A percentile compares a stretch with the other conserved stretches of the same genome.
phyloP scores from a whole-genome alignment of 257 asterid genomes.

The Solanum chmielewskii region DNA sequence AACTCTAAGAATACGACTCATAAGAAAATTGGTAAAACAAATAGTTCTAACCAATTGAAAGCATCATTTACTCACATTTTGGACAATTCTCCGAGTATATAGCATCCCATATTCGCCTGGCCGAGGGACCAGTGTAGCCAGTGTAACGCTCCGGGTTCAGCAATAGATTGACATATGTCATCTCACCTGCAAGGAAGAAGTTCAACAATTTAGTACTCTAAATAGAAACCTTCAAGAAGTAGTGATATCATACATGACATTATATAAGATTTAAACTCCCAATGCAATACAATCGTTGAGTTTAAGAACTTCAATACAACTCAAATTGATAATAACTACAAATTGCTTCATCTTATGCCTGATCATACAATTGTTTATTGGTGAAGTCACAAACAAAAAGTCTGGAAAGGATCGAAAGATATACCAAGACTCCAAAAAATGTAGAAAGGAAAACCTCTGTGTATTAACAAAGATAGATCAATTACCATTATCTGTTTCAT shows the following conservation, averaged over 20 bases:
- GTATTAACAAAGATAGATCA: constrained; percentile 1
- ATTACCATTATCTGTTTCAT: constrained; percentile 87
- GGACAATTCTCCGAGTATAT: constrained; percentile 86
- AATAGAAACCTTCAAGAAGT: background rate
- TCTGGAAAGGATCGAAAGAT: background rate
- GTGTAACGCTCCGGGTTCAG: constrained; percentile 91
- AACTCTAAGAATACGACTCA: background rate
- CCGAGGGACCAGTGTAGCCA: constrained; percentile 88
- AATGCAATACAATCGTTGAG: background rate
- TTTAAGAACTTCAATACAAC: background rate
- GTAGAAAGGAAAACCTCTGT: background rate
- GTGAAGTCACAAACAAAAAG: background rate
- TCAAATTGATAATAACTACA: background rate
- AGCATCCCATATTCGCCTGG: constrained; percentile 95
- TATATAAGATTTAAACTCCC: background rate
- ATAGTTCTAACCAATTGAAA: background rate
- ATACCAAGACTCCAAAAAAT: background rate
- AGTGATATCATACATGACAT: background rate
- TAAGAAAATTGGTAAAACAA: background rate
- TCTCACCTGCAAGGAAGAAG: constrained; percentile 50
- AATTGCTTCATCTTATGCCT: background rate
- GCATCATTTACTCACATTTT: constrained; percentile 47
- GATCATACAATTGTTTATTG: background rate
- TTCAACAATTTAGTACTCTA: background rate
- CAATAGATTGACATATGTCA: constrained; percentile 89